Evolutionary conservation across 805 yeast genomes (phyloP).

Genomic region (Zygotorulaspora sp.): DNA sequence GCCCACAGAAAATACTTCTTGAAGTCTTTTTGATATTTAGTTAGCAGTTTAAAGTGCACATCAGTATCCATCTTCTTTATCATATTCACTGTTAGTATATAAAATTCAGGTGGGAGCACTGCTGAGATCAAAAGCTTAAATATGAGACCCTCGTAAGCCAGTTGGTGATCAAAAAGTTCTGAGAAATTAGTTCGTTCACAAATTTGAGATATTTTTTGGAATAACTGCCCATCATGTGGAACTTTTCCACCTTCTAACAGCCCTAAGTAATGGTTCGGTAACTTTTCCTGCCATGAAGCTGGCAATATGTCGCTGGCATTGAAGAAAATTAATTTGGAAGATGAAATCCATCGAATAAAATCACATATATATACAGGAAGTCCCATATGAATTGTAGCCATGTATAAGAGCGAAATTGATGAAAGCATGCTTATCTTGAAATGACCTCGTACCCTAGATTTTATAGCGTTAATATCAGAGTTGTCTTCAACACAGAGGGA

Average conservation of each 20-base stretch:
- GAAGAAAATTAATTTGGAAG: conserved; percentile 48
- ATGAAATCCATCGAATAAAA: conserved; percentile 39
- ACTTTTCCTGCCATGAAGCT: conserved; percentile 29
- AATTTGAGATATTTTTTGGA: conserved; percentile 27
- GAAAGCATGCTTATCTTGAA: conserved; percentile 23
- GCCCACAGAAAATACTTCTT: conserved; percentile 14
- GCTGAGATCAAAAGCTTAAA: conserved; percentile 20
- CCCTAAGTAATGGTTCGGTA: conserved; percentile 39
- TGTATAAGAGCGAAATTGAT: conserved; percentile 42
- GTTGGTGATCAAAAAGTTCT: conserved; percentile 9
- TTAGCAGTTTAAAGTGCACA: conserved; percentile 13
- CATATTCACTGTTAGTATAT: conserved; percentile 16
- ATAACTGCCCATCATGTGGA: conserved; percentile 40
- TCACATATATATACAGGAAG: conserved; percentile 51
- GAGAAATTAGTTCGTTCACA: conserved; percentile 13
- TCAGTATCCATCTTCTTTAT: conserved; percentile 9
- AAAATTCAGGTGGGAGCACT: conserved; percentile 29
- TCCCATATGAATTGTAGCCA: conserved; percentile 46
- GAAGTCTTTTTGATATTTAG: conserved; percentile 10
- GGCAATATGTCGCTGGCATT: conserved; percentile 42
- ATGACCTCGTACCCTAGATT: neutral
- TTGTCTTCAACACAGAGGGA: conserved; percentile 9
- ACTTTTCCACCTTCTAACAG: conserved; percentile 39
- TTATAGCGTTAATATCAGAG: conserved; percentile 13
- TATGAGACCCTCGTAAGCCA: conserved; percentile 21